Evolutionary conservation across 495 filamentous ascomycete genomes (phyloP).

Genomic region (Aspergillus homomorphus): DNA sequence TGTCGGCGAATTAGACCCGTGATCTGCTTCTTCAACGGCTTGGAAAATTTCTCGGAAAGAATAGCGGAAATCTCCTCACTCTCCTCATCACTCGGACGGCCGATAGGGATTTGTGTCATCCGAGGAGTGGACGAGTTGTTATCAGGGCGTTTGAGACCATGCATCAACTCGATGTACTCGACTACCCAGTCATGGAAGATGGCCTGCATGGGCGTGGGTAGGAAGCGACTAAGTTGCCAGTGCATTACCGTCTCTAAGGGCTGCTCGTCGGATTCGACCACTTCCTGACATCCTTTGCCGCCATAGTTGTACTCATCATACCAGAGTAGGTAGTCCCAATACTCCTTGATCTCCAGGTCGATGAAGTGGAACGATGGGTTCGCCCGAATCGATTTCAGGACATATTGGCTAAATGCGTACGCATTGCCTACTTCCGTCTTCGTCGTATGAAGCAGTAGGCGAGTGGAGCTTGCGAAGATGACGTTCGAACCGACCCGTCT

Average conservation of each 20-base stretch:
- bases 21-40: slow-evolving; percentile 86
- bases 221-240: slow-evolving; percentile 91
- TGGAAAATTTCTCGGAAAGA: slow-evolving; percentile 75
- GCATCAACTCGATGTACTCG: slow-evolving; percentile 95
- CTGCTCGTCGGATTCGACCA: slow-evolving; percentile 80
- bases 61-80: slow-evolving; percentile 56
- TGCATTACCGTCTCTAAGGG: slow-evolving; percentile 93
- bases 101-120: slow-evolving; percentile 69
- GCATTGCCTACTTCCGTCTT: slow-evolving; percentile 97
- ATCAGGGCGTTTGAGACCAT: slow-evolving; percentile 68
- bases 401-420: slow-evolving; percentile 94
- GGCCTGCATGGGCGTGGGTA: slow-evolving; percentile 75
- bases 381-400: slow-evolving; percentile 89
- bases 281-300: slow-evolving; percentile 83
- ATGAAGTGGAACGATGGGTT: slow-evolving; percentile 97
- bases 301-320: slow-evolving; percentile 99
- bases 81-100: slow-evolving; percentile 47
- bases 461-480: slow-evolving; percentile 83
- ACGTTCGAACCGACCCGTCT: slow-evolving; percentile 90
- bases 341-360: slow-evolving; percentile 96
- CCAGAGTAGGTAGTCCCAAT: slow-evolving; percentile 99
- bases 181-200: slow-evolving; percentile 90
- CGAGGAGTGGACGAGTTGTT: slow-evolving; percentile 60
- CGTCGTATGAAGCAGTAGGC: slow-evolving; percentile 89
- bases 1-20: slow-evolving; percentile 73